A percentile compares a stretch with the other conserved stretches of the same genome.
Conservation (phyloP, 192 early-diverging fungal species). For the Coemansia sp. region DNA sequence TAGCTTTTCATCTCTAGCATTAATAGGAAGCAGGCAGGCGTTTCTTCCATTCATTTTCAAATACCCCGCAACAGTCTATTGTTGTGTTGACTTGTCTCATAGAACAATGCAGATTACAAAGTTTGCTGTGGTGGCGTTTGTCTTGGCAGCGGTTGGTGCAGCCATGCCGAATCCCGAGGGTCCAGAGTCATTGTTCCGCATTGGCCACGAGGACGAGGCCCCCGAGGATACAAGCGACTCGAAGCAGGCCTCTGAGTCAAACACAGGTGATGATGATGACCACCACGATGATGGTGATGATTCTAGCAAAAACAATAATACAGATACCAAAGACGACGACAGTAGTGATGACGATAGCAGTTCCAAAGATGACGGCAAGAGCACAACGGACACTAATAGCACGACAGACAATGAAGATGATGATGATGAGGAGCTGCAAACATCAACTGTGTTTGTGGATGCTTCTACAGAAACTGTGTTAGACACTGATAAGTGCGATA, state of each 20-base stretch:
- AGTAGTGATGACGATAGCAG: not conserved
- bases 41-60: not conserved
- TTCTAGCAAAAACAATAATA: not conserved
- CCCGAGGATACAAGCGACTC: not conserved
- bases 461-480: constrained; percentile 10
- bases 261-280: not conserved
- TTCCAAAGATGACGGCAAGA: not conserved
- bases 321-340: not conserved
- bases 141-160: constrained; percentile 12
- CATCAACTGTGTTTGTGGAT: constrained; percentile 27
- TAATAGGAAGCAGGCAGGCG: constrained; percentile 2
- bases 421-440: not conserved
- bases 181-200: constrained; percentile 8
- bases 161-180: constrained; percentile 11
- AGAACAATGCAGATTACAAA: constrained; percentile 31
- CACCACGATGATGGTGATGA: not conserved
- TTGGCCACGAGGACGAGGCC: constrained; percentile 12
- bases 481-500: not conserved
- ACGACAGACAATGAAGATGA: not conserved
- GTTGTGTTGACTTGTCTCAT: not conserved
- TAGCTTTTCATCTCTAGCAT: not conserved
- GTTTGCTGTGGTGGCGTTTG: constrained; percentile 22
- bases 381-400: not conserved
- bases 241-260: not conserved
- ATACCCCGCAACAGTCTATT: too few species aligned